Conservation (phyloP, 2,329 filamentous ascomycete species). For the Talaromyces funiculosus region DNA sequence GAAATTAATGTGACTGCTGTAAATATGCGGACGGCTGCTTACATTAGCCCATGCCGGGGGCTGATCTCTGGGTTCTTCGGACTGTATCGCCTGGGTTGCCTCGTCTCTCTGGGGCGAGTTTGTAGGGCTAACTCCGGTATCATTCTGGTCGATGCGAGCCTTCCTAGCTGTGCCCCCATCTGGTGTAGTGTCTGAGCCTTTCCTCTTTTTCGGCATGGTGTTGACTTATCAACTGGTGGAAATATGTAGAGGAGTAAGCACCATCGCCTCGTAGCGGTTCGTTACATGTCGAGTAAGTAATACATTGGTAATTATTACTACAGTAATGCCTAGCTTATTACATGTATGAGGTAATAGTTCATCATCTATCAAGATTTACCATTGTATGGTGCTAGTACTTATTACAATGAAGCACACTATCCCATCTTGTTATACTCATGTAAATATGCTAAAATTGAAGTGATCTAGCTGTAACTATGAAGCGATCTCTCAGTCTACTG, state of each 20-base stretch:
- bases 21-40: neutral
- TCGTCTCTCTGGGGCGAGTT: neutral
- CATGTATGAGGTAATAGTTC: neutral
- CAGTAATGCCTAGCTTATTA: no score
- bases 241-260: neutral
- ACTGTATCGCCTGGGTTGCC: neutral
- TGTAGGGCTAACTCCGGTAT: no score
- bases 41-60: slow-evolving; percentile 54
- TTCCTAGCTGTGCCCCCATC: no score
- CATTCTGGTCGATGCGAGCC: neutral
- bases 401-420: no score
- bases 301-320: neutral
- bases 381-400: no score
- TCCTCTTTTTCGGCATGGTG: neutral
- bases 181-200: neutral
- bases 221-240: neutral
- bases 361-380: neutral
- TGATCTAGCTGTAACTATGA: no score
- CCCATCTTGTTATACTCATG: no score
- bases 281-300: neutral
- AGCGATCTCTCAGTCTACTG: no score
- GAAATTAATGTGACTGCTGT: neutral
- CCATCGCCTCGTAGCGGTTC: no score
- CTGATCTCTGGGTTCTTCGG: slow-evolving; percentile 19
- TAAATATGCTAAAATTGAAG: no score